A percentile compares a stretch with the other conserved stretches of the same genome.
phyloP scores from a whole-genome alignment of 2,329 filamentous ascomycete genomes.

The Atkinsonella hypoxylon region DNA sequence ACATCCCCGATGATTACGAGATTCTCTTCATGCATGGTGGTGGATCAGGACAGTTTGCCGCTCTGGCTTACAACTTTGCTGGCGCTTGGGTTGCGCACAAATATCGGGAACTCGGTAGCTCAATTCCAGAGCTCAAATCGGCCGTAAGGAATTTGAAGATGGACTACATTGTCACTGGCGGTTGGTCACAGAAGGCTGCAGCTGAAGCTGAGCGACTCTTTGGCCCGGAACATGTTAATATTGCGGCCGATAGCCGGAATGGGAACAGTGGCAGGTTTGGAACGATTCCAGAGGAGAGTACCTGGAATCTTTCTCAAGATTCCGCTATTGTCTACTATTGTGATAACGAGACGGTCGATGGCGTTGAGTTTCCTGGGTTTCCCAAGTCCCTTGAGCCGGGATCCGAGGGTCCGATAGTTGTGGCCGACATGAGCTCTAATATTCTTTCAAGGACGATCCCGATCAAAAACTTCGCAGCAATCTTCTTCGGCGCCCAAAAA shows the following conservation, averaged over 20 bases:
- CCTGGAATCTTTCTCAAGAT: conserved; percentile 61
- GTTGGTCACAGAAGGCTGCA: conserved; percentile 73
- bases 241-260: conserved; percentile 57
- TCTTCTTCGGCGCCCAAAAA: conserved; percentile 94
- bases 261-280: conserved; percentile 73
- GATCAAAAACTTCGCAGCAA: conserved; percentile 64
- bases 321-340: conserved; percentile 77
- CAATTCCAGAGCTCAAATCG: too few relatives aligned
- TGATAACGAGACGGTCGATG: conserved; percentile 90
- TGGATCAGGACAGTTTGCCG: conserved; percentile 34
- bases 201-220: conserved; percentile 71
- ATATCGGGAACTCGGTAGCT: too few relatives aligned
- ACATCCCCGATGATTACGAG: conserved; percentile 79
- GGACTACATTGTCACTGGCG: conserved; percentile 84
- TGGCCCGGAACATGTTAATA: conserved; percentile 68
- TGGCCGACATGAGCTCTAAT: conserved; percentile 91
- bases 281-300: conserved; percentile 63
- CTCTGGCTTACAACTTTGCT: conserved; percentile 74
- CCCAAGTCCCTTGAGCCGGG: conserved; percentile 35
- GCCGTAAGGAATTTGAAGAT: conserved; percentile 41
- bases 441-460: conserved; percentile 74
- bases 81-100: conserved; percentile 68
- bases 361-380: conserved; percentile 74
- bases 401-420: conserved; percentile 57
- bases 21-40: conserved; percentile 81